Evolutionary conservation across 495 filamentous ascomycete species (phyloP).

Genomic region (Podospora conica): DNA sequence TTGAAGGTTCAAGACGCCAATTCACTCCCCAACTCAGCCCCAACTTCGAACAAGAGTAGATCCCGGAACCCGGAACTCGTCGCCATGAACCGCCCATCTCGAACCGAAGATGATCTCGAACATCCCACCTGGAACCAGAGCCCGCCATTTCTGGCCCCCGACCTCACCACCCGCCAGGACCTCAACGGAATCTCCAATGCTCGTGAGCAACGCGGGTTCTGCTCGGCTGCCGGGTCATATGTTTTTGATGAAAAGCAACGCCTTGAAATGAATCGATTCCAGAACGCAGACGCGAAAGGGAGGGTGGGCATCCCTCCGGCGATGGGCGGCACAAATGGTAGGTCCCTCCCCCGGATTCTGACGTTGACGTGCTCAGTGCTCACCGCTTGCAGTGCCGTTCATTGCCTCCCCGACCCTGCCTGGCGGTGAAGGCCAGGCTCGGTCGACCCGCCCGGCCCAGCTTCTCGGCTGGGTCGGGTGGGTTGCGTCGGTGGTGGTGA

Average conservation of each 20-base stretch:
- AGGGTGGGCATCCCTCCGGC: neutral
- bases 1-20: neutral
- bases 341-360: neutral
- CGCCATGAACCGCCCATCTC: constrained; percentile 59
- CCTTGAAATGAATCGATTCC: neutral
- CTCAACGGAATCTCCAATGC: constrained; percentile 51
- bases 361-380: neutral
- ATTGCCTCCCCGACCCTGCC: constrained; percentile 19
- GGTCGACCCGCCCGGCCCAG: constrained; percentile 10
- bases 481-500: constrained; percentile 24
- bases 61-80: neutral
- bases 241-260: constrained; percentile 15
- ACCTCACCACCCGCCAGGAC: constrained; percentile 56
- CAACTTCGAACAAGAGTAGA: neutral
- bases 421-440: constrained; percentile 32
- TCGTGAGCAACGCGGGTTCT: constrained; percentile 17
- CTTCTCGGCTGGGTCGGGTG: constrained; percentile 25
- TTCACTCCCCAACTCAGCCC: neutral
- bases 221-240: constrained; percentile 5
- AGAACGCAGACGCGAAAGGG: neutral
- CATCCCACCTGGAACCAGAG: constrained; percentile 57
- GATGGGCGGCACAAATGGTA: constrained; percentile 14
- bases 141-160: constrained; percentile 48
- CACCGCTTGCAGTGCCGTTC: constrained; percentile 18
- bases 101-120: constrained; percentile 52